These are phyloP conservation scores for Plasmodium reichenowi DNA, from an alignment of 169 alveolate species.

Conservation along the genomic window DNA sequence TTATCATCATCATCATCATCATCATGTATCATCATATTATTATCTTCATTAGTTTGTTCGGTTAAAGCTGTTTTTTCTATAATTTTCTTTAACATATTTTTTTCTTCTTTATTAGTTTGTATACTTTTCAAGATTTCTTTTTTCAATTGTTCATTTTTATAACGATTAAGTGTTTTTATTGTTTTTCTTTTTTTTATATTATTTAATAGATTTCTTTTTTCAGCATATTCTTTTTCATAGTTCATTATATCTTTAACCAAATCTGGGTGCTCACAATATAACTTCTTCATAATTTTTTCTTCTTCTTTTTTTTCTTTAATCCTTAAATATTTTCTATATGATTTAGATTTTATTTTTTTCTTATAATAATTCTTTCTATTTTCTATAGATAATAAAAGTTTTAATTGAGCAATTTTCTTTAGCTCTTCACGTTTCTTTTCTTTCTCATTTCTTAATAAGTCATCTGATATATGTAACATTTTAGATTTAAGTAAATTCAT, in stretches of 20 bases:
- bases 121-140: slow-evolving; percentile 40
- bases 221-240: slow-evolving; percentile 70
- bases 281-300: slow-evolving; percentile 22
- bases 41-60: neutral
- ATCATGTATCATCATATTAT: neutral
- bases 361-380: slow-evolving; percentile 14
- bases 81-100: slow-evolving; percentile 28
- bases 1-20: neutral
- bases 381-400: slow-evolving; percentile 20
- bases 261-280: slow-evolving; percentile 41
- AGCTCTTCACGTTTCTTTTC: slow-evolving; percentile 44
- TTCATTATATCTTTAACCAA: slow-evolving; percentile 2
- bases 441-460: slow-evolving; percentile 31
- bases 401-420: slow-evolving; percentile 33
- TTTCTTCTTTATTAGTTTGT: slow-evolving; percentile 55
- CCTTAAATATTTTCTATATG: slow-evolving; percentile 40
- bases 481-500: slow-evolving; percentile 30
- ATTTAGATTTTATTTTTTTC: slow-evolving; percentile 51
- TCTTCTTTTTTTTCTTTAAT: slow-evolving; percentile 61
- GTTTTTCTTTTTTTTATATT: slow-evolving; percentile 56
- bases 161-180: slow-evolving; percentile 32
- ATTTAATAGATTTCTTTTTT: slow-evolving; percentile 60
- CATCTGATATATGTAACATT: slow-evolving; percentile 44
- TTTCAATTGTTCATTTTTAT: slow-evolving; percentile 55
- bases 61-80: slow-evolving; percentile 25